Percentiles rank a stretch among this genome's conserved stretches.
Conservation (phyloP, 2,329 filamentous ascomycete genomes). For the Cercospora janseana region DNA sequence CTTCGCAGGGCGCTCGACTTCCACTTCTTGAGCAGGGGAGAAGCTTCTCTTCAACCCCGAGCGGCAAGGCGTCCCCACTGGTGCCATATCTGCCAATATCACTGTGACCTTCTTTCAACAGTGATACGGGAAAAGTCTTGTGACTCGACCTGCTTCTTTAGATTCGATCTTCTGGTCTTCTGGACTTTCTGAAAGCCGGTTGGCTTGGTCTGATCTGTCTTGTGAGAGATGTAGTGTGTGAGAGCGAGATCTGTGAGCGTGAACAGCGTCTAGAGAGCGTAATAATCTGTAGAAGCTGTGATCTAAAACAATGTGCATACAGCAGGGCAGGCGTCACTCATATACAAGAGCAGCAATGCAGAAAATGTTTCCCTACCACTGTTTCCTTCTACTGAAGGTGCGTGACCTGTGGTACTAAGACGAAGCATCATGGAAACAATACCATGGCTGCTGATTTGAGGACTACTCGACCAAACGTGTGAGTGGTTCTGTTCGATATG, state of each 20-base stretch:
- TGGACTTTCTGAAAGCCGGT: not conserved
- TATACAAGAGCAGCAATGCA: not conserved
- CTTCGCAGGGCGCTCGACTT: no score
- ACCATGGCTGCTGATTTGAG: no score
- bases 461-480: no score
- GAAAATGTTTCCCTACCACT: not conserved
- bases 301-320: not conserved
- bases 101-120: slow-evolving; percentile 6
- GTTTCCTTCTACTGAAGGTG: not conserved
- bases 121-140: slow-evolving; percentile 1
- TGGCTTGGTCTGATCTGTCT: slow-evolving; percentile 2
- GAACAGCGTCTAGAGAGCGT: not conserved
- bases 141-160: slow-evolving; percentile 5
- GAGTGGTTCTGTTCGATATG: no score
- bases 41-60: no score
- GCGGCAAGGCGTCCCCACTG: no score
- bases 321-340: not conserved
- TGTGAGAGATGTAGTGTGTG: not conserved
- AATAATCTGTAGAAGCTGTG: slow-evolving; percentile 3
- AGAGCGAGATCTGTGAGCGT: not conserved
- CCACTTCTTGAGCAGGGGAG: no score
- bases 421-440: no score
- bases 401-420: no score
- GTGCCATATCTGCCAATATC: not conserved
- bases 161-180: not conserved